phyloP scores from a whole-genome alignment of 129 eudicot genomes.

The Artemisia tridentata region DNA sequence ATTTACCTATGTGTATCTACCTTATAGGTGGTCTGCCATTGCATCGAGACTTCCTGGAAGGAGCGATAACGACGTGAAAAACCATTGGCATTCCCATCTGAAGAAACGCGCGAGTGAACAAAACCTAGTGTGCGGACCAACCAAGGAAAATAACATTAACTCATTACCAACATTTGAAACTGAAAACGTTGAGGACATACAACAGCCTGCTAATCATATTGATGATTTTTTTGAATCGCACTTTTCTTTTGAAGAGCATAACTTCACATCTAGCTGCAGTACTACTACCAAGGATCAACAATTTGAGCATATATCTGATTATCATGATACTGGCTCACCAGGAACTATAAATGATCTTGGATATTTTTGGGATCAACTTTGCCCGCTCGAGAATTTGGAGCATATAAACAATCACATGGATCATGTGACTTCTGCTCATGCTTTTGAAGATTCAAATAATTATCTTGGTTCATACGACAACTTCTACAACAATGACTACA shows the following conservation, averaged over 20 bases:
- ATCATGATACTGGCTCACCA: conserved; percentile 21
- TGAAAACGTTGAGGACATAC: background rate
- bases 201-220: background rate
- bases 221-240: background rate
- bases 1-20: background rate
- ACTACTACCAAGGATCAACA: background rate
- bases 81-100: conserved; percentile 42
- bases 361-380: conserved; percentile 28
- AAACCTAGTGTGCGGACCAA: background rate
- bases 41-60: conserved; percentile 47
- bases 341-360: conserved; percentile 21
- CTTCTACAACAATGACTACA: too few species aligned
- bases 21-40: conserved; percentile 47
- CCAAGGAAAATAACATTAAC: background rate
- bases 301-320: background rate
- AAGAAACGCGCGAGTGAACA: conserved; percentile 28
- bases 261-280: background rate
- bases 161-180: background rate
- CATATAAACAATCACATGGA: conserved; percentile 5
- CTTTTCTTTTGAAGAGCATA: conserved; percentile 11
- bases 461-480: background rate
- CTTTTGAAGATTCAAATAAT: conserved; percentile 14
- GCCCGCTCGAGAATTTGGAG: conserved; percentile 18
- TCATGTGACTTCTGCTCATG: background rate
- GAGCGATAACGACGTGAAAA: conserved; percentile 47